These are phyloP conservation scores for Umbellularia californica DNA, from an alignment of 164 flowering plant species.

Conservation along the genomic window DNA sequence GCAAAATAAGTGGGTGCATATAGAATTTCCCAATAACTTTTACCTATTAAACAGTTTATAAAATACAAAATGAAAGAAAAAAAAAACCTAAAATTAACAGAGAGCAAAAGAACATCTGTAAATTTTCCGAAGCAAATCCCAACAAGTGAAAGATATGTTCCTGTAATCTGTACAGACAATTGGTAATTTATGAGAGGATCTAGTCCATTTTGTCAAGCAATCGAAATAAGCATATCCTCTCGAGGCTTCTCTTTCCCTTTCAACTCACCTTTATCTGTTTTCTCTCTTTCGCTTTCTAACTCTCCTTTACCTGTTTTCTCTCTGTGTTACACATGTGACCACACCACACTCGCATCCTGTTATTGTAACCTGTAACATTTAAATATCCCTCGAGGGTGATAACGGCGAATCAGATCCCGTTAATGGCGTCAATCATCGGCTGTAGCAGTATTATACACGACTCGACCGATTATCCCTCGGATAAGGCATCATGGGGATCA, in stretches of 20 bases:
- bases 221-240: background rate
- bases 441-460: background rate
- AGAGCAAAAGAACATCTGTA: background rate
- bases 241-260: background rate
- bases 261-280: background rate
- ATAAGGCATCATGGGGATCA: conserved; percentile 6
- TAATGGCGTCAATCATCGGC: background rate
- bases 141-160: background rate
- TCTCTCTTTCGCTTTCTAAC: background rate
- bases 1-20: no score
- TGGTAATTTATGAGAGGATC: background rate
- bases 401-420: background rate
- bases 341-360: background rate
- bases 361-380: background rate
- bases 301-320: background rate
- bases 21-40: no score
- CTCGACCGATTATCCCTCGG: background rate
- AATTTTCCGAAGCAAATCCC: background rate
- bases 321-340: background rate
- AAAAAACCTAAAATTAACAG: no score
- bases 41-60: no score
- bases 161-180: background rate
- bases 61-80: no score
- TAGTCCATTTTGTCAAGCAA: background rate
- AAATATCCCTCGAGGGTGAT: background rate